These are phyloP conservation scores for Hypoxylon sp. DNA, from an alignment of 2,329 filamentous ascomycete genomes.

Conservation along the genomic window DNA sequence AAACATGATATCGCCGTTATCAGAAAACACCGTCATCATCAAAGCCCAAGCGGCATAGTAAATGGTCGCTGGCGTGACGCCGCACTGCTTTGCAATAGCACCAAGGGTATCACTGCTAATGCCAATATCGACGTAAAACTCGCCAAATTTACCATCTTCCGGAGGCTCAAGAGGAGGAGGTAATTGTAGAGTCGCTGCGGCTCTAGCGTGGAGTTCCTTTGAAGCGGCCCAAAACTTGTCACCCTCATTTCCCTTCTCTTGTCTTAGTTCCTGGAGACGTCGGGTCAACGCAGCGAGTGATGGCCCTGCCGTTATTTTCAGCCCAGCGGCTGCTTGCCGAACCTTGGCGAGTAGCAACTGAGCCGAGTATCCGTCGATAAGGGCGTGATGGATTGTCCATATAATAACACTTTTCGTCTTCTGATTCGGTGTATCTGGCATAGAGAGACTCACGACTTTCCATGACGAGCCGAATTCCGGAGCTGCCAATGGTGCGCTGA, in stretches of 20 bases:
- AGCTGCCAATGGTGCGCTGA: no score
- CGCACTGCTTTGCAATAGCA: background rate
- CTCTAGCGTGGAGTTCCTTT: background rate
- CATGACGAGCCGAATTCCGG: no score
- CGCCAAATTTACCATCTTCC: background rate
- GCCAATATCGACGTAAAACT: background rate
- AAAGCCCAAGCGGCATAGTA: background rate
- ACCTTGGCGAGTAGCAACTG: background rate
- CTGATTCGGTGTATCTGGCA: background rate
- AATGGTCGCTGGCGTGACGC: background rate
- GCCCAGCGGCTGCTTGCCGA: background rate
- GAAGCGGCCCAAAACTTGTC: background rate
- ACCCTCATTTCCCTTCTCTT: background rate
- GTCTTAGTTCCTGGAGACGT: background rate
- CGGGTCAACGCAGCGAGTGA: background rate
- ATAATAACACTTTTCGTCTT: background rate
- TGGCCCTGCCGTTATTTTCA: background rate
- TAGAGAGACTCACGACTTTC: background rate
- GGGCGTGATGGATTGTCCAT: slow-evolving; percentile 1
- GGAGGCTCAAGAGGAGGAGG: background rate
- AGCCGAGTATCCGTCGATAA: background rate
- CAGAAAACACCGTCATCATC: background rate
- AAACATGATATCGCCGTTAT: background rate
- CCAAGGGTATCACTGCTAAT: background rate
- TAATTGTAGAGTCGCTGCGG: background rate